phyloP scores from a whole-genome alignment of 176 grass and related monocot species.

The Paspalum notatum region DNA sequence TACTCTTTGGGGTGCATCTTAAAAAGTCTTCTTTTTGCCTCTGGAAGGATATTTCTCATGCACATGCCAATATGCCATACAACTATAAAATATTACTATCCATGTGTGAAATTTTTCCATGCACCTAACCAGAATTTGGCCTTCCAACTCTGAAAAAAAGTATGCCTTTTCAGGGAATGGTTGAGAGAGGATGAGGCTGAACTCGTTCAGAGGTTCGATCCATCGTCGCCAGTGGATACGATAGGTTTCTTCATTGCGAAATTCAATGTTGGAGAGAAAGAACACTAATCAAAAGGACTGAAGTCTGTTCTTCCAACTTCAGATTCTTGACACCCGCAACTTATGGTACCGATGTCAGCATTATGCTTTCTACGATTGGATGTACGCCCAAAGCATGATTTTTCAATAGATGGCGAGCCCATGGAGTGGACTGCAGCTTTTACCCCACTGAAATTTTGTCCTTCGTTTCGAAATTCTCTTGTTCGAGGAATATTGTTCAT shows the following conservation, averaged over 20 bases:
- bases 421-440: background rate
- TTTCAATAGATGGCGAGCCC: background rate
- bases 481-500: background rate
- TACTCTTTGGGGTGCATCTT: background rate
- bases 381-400: background rate
- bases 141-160: slow-evolving; percentile 4
- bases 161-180: slow-evolving; percentile 63
- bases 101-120: background rate
- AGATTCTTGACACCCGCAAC: background rate
- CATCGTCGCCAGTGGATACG: slow-evolving; percentile 77
- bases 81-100: background rate
- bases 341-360: background rate
- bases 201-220: slow-evolving; percentile 96
- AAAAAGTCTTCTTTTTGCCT: background rate
- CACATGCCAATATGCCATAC: too few relatives aligned
- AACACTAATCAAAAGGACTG: slow-evolving; percentile 3
- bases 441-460: background rate
- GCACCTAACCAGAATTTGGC: background rate
- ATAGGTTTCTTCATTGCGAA: slow-evolving; percentile 99
- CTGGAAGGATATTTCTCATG: background rate
- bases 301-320: background rate
- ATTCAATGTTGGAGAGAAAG: slow-evolving; percentile 65
- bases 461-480: background rate
- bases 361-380: background rate
- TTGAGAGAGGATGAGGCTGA: slow-evolving; percentile 73